Percentiles rank a stretch among this genome's conserved stretches.
Conservation (phyloP, 1,284 basidiomycete genomes). For the Volvariella volvacea region DNA sequence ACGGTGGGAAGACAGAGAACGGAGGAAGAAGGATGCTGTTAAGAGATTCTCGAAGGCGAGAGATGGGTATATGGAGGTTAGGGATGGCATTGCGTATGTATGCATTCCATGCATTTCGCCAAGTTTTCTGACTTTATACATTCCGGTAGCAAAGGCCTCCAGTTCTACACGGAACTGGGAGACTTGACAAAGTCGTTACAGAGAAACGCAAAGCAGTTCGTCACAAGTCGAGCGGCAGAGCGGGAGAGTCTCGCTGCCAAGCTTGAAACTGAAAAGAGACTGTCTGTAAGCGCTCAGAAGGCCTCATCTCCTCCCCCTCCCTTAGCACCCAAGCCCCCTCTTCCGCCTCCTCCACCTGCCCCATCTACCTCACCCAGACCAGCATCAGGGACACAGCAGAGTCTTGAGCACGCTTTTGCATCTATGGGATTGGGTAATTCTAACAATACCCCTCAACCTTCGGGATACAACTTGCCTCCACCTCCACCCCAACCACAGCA, state of each 20-base stretch:
- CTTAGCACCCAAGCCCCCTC: conserved; percentile 41
- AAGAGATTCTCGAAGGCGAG: conserved; percentile 68
- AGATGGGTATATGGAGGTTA: conserved; percentile 82
- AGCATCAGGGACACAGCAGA: conserved; percentile 19
- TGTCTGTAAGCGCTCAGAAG: conserved; percentile 30
- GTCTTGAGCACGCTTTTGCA: conserved; percentile 44
- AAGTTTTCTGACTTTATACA: conserved; percentile 8
- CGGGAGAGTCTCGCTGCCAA: conserved; percentile 63
- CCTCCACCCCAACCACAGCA: conserved; percentile 21
- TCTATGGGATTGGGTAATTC: conserved; percentile 38
- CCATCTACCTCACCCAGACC: conserved; percentile 25
- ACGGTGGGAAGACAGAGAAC: conserved; percentile 78
- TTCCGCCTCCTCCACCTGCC: conserved; percentile 39
- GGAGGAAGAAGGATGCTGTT: conserved; percentile 68
- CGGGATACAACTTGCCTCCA: conserved; percentile 21
- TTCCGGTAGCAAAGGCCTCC: conserved; percentile 66
- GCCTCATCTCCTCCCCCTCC: conserved; percentile 36
- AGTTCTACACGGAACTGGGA: conserved; percentile 84
- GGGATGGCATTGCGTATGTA: conserved; percentile 76
- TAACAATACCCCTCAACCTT: conserved; percentile 10
- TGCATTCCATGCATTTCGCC: neutral
- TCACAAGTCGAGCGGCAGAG: conserved; percentile 62
- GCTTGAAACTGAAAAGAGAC: conserved; percentile 64
- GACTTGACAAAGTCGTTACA: conserved; percentile 58
- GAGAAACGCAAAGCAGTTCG: conserved; percentile 57